These are phyloP conservation scores for Diplocarpon mali DNA, from an alignment of 2,329 filamentous ascomycete genomes.

Conservation along the genomic window DNA sequence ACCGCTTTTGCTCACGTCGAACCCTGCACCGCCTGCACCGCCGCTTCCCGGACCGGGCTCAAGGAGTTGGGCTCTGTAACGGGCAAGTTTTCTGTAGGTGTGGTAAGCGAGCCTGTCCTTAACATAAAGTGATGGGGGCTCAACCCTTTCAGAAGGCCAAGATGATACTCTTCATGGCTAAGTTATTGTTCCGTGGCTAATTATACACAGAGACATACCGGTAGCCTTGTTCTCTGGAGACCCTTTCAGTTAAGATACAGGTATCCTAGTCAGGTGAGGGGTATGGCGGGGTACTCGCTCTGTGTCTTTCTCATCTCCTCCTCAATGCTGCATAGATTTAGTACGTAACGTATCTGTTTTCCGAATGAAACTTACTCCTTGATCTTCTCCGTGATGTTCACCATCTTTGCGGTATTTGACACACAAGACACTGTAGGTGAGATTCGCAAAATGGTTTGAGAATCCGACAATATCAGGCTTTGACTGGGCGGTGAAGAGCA, in stretches of 20 bases:
- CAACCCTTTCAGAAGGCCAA: slow-evolving; percentile 94
- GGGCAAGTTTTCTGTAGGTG: slow-evolving; percentile 72
- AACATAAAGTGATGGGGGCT: slow-evolving; percentile 18
- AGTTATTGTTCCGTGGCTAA: slow-evolving; percentile 2
- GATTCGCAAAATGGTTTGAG: neutral
- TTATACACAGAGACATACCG: slow-evolving; percentile 45
- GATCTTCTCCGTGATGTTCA: slow-evolving; percentile 99
- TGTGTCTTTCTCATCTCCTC: slow-evolving; percentile 99
- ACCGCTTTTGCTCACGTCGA: slow-evolving; percentile 90
- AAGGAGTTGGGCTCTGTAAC: slow-evolving; percentile 84
- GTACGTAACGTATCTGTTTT: slow-evolving; percentile 6
- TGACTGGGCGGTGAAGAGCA: slow-evolving; percentile 5
- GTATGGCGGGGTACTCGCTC: slow-evolving; percentile 48
- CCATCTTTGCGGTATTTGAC: slow-evolving; percentile 51
- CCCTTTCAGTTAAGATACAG: neutral
- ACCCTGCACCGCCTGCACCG: slow-evolving; percentile 69
- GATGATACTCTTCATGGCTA: slow-evolving; percentile 70
- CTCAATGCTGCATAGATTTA: slow-evolving; percentile 63
- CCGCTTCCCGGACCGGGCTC: slow-evolving; percentile 77
- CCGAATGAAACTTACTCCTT: slow-evolving; percentile 63
- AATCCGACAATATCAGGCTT: slow-evolving; percentile 1
- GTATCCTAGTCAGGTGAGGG: neutral
- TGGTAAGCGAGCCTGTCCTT: slow-evolving; percentile 2
- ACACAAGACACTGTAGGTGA: slow-evolving; percentile 1
- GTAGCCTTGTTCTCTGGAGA: slow-evolving; percentile 91